These are phyloP conservation scores for Russula griseocarnosa DNA, from an alignment of 768 basidiomycete species.

Conservation along the genomic window DNA sequence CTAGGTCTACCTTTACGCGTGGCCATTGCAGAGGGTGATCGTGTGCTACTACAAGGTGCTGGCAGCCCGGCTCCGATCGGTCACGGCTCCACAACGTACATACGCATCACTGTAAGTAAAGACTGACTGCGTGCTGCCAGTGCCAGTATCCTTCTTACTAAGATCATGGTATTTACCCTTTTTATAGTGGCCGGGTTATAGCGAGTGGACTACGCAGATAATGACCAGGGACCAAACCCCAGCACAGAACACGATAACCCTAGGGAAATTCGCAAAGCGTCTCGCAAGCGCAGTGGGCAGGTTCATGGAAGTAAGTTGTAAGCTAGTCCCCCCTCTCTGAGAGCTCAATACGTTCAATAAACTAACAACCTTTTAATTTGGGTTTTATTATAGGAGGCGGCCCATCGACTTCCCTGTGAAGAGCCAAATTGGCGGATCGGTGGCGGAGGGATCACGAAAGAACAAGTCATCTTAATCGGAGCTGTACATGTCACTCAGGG, in stretches of 20 bases:
- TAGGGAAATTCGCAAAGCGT: constrained; percentile 5
- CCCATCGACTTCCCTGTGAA: background rate
- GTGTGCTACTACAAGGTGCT: background rate
- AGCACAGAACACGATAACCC: constrained; percentile 3
- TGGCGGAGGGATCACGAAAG: background rate
- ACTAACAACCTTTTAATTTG: no score
- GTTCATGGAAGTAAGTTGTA: constrained; percentile 21
- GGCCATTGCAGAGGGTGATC: background rate
- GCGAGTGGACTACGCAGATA: constrained; percentile 11
- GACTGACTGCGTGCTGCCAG: no score
- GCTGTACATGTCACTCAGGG: constrained; percentile 20
- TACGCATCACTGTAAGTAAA: constrained; percentile 20
- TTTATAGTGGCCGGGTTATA: constrained; percentile 26
- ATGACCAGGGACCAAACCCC: constrained; percentile 19
- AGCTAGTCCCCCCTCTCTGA: background rate
- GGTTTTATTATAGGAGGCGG: background rate
- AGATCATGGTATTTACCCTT: background rate
- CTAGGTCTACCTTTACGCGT: background rate
- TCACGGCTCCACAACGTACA: background rate
- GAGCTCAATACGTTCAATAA: background rate
- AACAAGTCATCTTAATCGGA: constrained; percentile 7
- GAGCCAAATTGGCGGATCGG: constrained; percentile 9
- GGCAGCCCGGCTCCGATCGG: background rate
- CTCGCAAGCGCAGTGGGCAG: constrained; percentile 12
- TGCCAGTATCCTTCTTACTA: background rate